Conservation (phyloP, 345 rosid species). For the Anastatica hierochuntica region DNA sequence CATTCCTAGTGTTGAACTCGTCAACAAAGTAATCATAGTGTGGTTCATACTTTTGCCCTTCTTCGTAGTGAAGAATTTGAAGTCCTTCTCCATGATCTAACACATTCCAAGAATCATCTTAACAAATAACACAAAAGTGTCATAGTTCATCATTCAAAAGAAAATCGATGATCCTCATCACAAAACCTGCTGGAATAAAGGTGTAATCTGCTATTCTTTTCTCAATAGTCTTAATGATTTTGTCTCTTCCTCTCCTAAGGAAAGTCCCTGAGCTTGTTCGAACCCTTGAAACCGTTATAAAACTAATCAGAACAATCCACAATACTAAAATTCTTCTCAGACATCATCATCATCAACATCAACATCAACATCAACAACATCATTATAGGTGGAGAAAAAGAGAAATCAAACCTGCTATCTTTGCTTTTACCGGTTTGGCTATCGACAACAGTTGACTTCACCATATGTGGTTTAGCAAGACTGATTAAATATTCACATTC, state of each 20-base stretch:
- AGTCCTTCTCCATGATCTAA: conserved; percentile 93
- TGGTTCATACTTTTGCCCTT: conserved; percentile 80
- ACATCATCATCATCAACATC: neutral
- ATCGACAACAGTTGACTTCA: conserved; percentile 83
- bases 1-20: conserved; percentile 71
- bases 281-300: conserved; percentile 41
- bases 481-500: conserved; percentile 80
- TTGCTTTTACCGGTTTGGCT: conserved; percentile 70
- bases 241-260: conserved; percentile 63
- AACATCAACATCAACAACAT: neutral
- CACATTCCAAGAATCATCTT: conserved; percentile 4
- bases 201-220: conserved; percentile 86
- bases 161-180: too few species aligned
- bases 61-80: conserved; percentile 82
- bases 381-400: neutral
- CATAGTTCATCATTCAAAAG: neutral
- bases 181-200: conserved; percentile 57
- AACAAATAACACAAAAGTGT: neutral
- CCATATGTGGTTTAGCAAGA: conserved; percentile 83
- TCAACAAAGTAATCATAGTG: conserved; percentile 92
- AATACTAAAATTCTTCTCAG: neutral
- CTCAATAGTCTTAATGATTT: conserved; percentile 50
- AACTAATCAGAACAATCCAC: conserved; percentile 2
- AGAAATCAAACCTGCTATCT: conserved; percentile 63
- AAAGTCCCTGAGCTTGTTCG: conserved; percentile 95